phyloP scores from a whole-genome alignment of 306 rosid species.

The Oxytropis ochrocephala region DNA sequence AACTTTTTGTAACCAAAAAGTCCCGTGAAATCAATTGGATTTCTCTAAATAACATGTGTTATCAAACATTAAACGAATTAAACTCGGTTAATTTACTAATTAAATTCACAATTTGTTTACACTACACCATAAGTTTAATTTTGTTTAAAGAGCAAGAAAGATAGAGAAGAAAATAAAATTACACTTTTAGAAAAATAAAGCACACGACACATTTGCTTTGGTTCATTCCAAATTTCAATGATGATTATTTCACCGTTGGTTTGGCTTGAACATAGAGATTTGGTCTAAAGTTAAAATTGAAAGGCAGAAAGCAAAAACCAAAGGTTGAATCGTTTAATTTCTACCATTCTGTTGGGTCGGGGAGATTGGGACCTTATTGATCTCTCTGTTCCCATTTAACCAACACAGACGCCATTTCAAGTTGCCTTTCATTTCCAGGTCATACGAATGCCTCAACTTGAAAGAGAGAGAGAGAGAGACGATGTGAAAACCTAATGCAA shows the following conservation, averaged over 20 bases:
- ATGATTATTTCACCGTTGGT: conserved; percentile 6
- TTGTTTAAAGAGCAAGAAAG: background rate
- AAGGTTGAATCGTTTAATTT: background rate
- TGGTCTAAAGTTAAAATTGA: conserved; percentile 33
- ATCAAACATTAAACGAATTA: background rate
- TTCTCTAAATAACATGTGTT: no score
- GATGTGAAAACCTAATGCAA: conserved; percentile 7
- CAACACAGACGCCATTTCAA: conserved; percentile 28
- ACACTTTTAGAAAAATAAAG: background rate
- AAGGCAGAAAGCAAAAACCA: conserved; percentile 21
- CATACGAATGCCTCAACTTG: background rate
- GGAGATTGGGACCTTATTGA: conserved; percentile 16
- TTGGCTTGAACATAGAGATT: conserved; percentile 8
- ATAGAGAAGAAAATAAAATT: background rate
- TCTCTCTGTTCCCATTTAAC: conserved; percentile 26
- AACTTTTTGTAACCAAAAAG: no score
- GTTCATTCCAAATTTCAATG: background rate
- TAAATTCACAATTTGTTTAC: background rate
- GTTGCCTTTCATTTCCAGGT: conserved; percentile 6
- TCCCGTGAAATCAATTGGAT: no score
- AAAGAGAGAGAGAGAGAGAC: background rate
- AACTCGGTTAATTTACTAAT: background rate
- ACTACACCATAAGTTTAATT: background rate
- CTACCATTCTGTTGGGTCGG: conserved; percentile 22
- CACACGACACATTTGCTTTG: background rate